These are phyloP conservation scores for Capronia americana DNA, from an alignment of 2,329 filamentous ascomycete species.

Conservation along the genomic window DNA sequence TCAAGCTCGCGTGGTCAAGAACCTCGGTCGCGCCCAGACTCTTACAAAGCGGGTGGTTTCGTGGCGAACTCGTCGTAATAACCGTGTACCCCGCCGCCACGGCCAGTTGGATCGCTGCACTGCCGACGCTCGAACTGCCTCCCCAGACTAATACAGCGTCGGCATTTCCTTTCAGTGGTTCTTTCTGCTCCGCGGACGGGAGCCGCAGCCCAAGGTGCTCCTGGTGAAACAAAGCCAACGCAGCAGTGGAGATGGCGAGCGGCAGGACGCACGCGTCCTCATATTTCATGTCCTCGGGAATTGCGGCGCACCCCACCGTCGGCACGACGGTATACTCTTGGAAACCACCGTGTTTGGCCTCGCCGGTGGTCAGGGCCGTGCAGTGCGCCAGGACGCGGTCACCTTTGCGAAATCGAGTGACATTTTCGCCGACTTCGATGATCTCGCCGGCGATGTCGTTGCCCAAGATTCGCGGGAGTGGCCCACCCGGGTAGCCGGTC, in stretches of 20 bases:
- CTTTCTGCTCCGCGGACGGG: constrained; percentile 10
- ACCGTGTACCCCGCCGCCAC: constrained; percentile 50
- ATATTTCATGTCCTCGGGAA: constrained; percentile 43
- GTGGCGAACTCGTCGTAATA: constrained; percentile 47
- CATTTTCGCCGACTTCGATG: constrained; percentile 40
- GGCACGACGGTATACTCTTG: constrained; percentile 44
- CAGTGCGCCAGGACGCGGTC: constrained; percentile 44
- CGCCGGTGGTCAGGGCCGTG: constrained; percentile 29
- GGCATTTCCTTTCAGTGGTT: constrained; percentile 24
- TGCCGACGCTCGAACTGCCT: constrained; percentile 57
- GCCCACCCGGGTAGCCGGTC: constrained; percentile 28
- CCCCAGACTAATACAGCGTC: constrained; percentile 58
- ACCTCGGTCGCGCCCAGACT: constrained; percentile 52
- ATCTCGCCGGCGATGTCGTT: constrained; percentile 43
- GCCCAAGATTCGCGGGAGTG: constrained; percentile 43
- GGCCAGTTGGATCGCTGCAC: constrained; percentile 53
- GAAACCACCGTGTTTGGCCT: constrained; percentile 41
- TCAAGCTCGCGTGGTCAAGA: constrained; percentile 52
- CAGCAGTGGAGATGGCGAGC: constrained; percentile 44
- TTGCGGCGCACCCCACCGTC: constrained; percentile 35
- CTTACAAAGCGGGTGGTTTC: constrained; percentile 54
- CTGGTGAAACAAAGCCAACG: constrained; percentile 42
- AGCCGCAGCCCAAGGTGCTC: constrained; percentile 38
- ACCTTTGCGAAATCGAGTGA: constrained; percentile 41
- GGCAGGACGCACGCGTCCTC: constrained; percentile 45